Base-by-base conservation (phyloP, 768 basidiomycete species). In the Hygrocybe punicea region DNA sequence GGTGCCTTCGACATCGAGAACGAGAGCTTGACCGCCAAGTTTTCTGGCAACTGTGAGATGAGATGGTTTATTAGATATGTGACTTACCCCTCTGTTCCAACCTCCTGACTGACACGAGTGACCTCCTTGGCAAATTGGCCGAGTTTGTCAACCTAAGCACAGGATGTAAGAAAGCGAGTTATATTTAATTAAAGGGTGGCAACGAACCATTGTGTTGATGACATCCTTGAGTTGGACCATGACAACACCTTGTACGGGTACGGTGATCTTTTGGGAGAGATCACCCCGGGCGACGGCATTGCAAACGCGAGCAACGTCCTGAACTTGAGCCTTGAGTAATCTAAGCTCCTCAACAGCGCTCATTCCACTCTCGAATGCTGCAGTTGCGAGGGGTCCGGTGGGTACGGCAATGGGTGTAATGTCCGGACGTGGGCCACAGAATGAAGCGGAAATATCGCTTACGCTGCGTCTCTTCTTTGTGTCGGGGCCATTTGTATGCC, bases 41-140 rank as follows among this genome's bases (percentile, higher is more conserved):
- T 90, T 89, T 2, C 93, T 93, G 66, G 84, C 19, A 3, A 7
- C 21, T 2, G 24, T 78, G 79, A 51, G 67, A 76, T 53, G 78
- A 81, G 59, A 82, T 67, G 63, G 39, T 16, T 19, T 45, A 6
- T 17, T n/a, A 3, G 23, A 24, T 40, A 55, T 39, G 53, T 13
- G 36, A 52, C 72, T 39, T 53, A 84, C 83, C 83, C 84, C 78
- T 89, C 87, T 55, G 86, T 90, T 19, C 89, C 89, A 69, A 96
- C 93, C 68, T 91, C 89, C 69, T 87, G 86, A 62, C 81, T 82
- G 57, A 91, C 89, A 57, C 93, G 83, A 57, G 92, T 93, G 36
- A 94, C 92, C 69, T 94, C 92, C 67, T 87, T 86, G 35, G 95
- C 93, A 71, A 98, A 96, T 65, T 89, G 87, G 56, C 88, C 85